Percentiles rank a stretch among this genome's conserved stretches.
Conservation (phyloP, 139 green algal species). For the Closterium sp. region DNA sequence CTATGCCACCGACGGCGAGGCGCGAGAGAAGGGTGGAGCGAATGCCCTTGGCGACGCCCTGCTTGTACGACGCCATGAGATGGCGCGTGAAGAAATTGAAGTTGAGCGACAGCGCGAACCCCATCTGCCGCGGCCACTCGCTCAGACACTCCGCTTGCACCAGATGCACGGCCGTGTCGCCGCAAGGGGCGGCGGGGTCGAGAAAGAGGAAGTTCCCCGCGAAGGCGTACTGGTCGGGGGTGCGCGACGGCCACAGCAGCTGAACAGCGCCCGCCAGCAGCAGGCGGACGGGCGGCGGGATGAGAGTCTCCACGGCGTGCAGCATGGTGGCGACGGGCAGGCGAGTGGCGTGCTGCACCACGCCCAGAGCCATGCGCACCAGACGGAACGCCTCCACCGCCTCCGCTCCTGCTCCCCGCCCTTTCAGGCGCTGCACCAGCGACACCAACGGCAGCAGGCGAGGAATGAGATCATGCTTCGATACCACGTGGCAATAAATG, state of each 20-base stretch:
- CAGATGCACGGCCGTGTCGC: background rate
- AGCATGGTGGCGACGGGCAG: slow-evolving; percentile 16
- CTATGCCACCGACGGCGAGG: background rate
- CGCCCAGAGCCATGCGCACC: slow-evolving; percentile 8
- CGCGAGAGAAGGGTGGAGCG: background rate
- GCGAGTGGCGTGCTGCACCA: slow-evolving; percentile 4
- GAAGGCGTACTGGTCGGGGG: slow-evolving; percentile 20
- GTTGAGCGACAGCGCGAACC: background rate
- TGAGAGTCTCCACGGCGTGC: background rate
- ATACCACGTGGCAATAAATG: slow-evolving; percentile 28
- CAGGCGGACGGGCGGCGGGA: slow-evolving; percentile 17
- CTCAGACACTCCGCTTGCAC: background rate
- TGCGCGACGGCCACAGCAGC: slow-evolving; percentile 3
- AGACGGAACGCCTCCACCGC: slow-evolving; percentile 20
- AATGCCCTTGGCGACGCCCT: background rate
- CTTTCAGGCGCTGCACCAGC: background rate
- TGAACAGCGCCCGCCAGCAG: background rate
- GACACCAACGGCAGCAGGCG: slow-evolving; percentile 29
- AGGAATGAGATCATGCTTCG: slow-evolving; percentile 36
- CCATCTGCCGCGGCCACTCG: background rate
- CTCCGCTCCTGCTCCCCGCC: slow-evolving; percentile 1
- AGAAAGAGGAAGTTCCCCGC: slow-evolving; percentile 22
- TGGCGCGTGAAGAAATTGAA: background rate
- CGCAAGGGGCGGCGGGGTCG: background rate
- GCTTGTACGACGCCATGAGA: background rate